Conservation (phyloP, 257 asterid genomes). For the Ilex aquifolium region DNA sequence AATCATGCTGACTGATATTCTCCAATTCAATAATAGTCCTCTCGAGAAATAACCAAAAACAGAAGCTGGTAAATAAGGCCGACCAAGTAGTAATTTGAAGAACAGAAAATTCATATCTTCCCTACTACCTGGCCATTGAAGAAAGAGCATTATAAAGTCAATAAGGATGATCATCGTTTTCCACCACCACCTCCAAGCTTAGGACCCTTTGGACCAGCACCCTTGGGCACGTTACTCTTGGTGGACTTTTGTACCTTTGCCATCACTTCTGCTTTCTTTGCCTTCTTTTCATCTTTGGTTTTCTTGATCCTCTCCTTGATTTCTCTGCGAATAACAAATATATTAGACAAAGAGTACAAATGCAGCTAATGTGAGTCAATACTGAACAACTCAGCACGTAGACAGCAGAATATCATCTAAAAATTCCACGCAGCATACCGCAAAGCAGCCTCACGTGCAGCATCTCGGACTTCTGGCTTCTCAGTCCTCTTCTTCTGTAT, state of each 20-base stretch:
- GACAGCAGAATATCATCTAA: too few species aligned
- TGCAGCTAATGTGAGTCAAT: too few species aligned
- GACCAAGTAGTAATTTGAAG: too few species aligned
- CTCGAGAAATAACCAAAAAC: too few species aligned
- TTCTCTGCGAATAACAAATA: conserved; percentile 27
- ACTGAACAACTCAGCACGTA: too few species aligned
- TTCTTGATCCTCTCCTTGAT: conserved; percentile 47
- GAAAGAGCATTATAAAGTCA: too few species aligned
- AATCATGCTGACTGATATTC: too few species aligned
- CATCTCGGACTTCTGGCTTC: conserved; percentile 64
- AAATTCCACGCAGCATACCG: conserved; percentile 23
- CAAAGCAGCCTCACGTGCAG: conserved; percentile 61
- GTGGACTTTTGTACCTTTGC: conserved; percentile 38
- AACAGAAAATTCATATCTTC: too few species aligned
- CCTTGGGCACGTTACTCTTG: conserved; percentile 43
- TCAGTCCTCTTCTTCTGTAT: conserved; percentile 55
- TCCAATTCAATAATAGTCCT: too few species aligned
- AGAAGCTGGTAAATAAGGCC: too few species aligned
- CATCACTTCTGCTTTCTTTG: conserved; percentile 42
- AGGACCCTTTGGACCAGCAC: conserved; percentile 48
- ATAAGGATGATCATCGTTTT: conserved; percentile 23
- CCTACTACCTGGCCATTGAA: too few species aligned
- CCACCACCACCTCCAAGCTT: conserved; percentile 57
- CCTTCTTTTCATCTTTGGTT: conserved; percentile 28
- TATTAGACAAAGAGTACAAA: too few species aligned